Base-by-base conservation (phyloP, 1,284 basidiomycete species). In the Puccinia coronata region DNA sequence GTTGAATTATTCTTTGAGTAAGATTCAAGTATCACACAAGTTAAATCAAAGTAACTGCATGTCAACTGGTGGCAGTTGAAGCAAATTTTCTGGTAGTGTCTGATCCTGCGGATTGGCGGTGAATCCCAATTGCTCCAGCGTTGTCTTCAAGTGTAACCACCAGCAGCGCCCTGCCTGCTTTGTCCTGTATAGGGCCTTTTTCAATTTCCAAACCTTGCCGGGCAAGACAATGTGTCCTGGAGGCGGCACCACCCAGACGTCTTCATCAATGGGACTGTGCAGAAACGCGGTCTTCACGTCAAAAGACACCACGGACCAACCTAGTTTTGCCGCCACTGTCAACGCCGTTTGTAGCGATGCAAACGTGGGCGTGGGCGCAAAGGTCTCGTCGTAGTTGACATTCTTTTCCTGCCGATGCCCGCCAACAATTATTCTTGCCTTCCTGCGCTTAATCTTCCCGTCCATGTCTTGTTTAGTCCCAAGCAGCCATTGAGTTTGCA, bases 101-200 rank as follows among this genome's bases (percentile, higher is more conserved):
- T 14, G 1, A 20, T 73, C 70, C 28, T 53, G 20, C 34, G 25
- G 23, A 9, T 25, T 53, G 12, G 25, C 18, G 9, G 14, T 1
- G 14, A 73, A 73, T 25, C 51, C 51, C 3, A 73, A 36, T 16
- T 36, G 1, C 1, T 20, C 34, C 11, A 73, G 34, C 2, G 28
- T 53, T 9, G 1, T 16, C 14, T 16, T 36, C 5, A 73, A 34
- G 16, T 49, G 51, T 41, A 20, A 23, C 41, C 41, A 49, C 69
- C 69, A 70, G 31, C 41, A 49, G 14, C 34, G n/a, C 11, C 51
- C 28, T 1, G 71, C 71, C 34, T 57, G 49, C 23, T 73, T 73
- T 8, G 51, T 73, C 1, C 71, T 51, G n/a, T 73, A 57, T 4
- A 73, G 28, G 1, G 34, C 49, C 34, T 73, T 55, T n/a, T 36